Conservation (phyloP, 1,284 basidiomycete species). For the Puccinia novopanici region DNA sequence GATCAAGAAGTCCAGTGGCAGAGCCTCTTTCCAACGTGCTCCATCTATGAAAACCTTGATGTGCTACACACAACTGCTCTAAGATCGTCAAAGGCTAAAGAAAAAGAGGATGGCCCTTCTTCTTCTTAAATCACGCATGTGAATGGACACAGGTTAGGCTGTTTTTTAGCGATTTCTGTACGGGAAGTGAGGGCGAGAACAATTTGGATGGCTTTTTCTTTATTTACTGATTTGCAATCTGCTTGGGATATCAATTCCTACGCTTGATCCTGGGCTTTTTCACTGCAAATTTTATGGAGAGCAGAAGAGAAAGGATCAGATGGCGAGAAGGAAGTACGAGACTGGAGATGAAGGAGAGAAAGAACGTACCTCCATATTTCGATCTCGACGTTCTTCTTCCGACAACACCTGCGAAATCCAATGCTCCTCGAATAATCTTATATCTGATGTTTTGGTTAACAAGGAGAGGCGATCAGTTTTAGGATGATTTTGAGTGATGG, state of each 20-base stretch:
- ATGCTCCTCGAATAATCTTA: conserved; percentile 87
- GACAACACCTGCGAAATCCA: conserved; percentile 89
- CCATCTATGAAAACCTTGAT: no score
- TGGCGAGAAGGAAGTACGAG: neutral
- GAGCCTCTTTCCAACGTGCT: no score
- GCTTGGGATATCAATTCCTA: neutral
- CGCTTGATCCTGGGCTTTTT: conserved; percentile 29
- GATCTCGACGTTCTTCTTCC: conserved; percentile 79
- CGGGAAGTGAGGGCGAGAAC: neutral
- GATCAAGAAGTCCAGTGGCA: no score
- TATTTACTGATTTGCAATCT: neutral
- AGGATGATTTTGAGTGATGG: neutral
- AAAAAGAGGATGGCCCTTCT: no score
- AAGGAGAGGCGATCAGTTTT: neutral
- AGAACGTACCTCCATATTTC: conserved; percentile 82
- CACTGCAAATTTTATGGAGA: neutral
- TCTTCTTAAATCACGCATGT: no score
- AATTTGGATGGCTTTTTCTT: neutral
- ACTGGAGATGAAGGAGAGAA: neutral
- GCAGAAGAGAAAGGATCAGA: neutral
- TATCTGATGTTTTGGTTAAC: conserved; percentile 67
- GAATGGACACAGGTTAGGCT: no score
- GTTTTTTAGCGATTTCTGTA: no score
- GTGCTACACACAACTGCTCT: no score
- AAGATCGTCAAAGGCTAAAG: no score